Base-by-base conservation (phyloP, 148 eudicot species). In the Mesembryanthemum crystallinum region DNA sequence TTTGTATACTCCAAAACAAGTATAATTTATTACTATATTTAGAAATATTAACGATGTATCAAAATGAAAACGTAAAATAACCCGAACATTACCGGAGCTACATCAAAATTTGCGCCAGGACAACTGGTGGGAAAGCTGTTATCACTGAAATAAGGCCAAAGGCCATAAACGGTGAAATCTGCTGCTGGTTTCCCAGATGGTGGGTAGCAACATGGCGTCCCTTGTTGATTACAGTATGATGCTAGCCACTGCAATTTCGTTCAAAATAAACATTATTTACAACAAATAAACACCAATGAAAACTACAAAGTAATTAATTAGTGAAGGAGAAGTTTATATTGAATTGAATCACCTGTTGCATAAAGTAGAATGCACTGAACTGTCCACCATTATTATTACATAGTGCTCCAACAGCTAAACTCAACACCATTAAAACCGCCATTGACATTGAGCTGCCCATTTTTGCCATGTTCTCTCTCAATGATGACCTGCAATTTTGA, bases 191-290 rank as follows among this genome's bases (percentile, higher is more conserved):
- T 65, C 24, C 69, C 69, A 5, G 24, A 12, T 65, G 69, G 69
- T 33, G 82, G 78, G 20, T 79, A 30, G 17, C 82, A 80, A 79
- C 82, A 79, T 60, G 27, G 32, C 39, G 49, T 63, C 9, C 82
- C 82, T 24, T 75, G 47, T 37, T 79, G 82, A 5, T 76, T 69
- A 68, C 82, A 79, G 55, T 79, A 79, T 21, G 81, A 79, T 32
- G 77, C 81, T 57, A 73, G 51, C 81, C 81, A 79, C 81, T 79
- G 77, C 67, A 66, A 30, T 12, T 18, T 15, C 32, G 8, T 29
- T 21, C 58, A 43, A 8, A 5, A 2, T 9, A 5, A 5, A 39
- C 43, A 5, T 13, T 5, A 49, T 49, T 5, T 13, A n/a, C n/a
- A n/a, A n/a, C n/a, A n/a, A n/a, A n/a, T 3, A 68, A 43, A 71